Base-by-base conservation (phyloP, 345 rosid genomes). In the Cardamine resedifolia region DNA sequence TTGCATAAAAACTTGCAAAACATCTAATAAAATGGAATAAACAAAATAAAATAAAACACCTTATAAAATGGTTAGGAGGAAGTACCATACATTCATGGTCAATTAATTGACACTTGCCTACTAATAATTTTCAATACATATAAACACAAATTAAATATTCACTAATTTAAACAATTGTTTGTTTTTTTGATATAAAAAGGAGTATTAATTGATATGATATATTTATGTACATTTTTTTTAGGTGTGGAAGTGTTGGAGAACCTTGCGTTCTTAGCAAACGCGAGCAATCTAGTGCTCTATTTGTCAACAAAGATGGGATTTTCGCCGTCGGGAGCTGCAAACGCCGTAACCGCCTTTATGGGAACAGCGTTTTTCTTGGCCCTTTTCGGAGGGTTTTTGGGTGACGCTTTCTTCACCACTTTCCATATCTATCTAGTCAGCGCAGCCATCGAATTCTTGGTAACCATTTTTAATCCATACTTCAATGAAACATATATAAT, bases 221-320 rank as follows among this genome's bases (percentile, higher is more conserved):
- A 70, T 55, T 3, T 38, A 39, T 63, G 18, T 52, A 57, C 59
- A 47, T 1, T 3, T 6, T 44, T 45, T 51, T 43, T 36, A 90
- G 98, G 10, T 73, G 98, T 87, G 79, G 98, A 90, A 80, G 84
- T 88, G 16, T 77, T 89, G 82, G 97, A 93, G 87, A 93, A 90
- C 70, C 85, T 90, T 21, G 98, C 98, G 57, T 93, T 68, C 81
- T 87, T 89, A 69, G 94, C 96, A 26, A 87, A 84, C 81, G 97
- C 98, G 39, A 93, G 98, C 83, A 93, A 93, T 80, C 89, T 90
- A 53, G 97, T 93, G 72, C 80, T 90, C 20, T 93, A 92, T 79
- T 78, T 88, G 28, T 78, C 91, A 5, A 88, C 75, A 58, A 84
- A 85, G 73, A 88, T 92, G 95, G 81, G 81, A 63, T 90, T 84